A percentile compares a stretch with the other conserved stretches of the same genome.
Evolutionary conservation across 306 rosid species (phyloP).

Genomic region (Corylus heterophylla): DNA sequence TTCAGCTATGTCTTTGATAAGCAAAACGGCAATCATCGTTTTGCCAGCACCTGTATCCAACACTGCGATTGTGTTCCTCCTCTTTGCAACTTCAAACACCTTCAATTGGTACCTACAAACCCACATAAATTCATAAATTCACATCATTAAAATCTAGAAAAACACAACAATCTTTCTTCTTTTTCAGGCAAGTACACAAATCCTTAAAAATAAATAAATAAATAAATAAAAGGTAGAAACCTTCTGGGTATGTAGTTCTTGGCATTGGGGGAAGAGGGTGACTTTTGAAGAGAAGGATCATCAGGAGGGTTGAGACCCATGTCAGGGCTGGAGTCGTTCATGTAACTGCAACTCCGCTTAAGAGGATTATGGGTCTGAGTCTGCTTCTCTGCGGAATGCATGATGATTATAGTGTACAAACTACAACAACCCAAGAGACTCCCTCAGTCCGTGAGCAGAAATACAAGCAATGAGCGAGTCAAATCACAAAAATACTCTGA

Average conservation of each 20-base stretch:
- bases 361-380: slow-evolving; percentile 12
- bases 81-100: slow-evolving; percentile 64
- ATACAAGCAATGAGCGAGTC: too few relatives aligned
- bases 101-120: slow-evolving; percentile 60
- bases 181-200: neutral
- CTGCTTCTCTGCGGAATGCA: slow-evolving; percentile 26
- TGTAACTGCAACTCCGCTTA: slow-evolving; percentile 24
- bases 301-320: slow-evolving; percentile 4
- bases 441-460: too few relatives aligned
- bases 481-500: too few relatives aligned
- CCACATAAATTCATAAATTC: neutral
- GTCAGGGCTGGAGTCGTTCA: slow-evolving; percentile 3
- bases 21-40: slow-evolving; percentile 82
- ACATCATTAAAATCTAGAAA: neutral
- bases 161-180: neutral
- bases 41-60: slow-evolving; percentile 86
- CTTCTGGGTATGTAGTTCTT: slow-evolving; percentile 54
- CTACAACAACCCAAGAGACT: too few relatives aligned
- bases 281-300: slow-evolving; percentile 16
- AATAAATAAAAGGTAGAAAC: slow-evolving; percentile 28
- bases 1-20: slow-evolving; percentile 52
- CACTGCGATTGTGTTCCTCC: slow-evolving; percentile 74
- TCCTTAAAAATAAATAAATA: neutral
- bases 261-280: slow-evolving; percentile 2
- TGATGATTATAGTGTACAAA: neutral